phyloP scores from a whole-genome alignment of 495 filamentous ascomycete genomes.

The Lophiotrema nucula region DNA sequence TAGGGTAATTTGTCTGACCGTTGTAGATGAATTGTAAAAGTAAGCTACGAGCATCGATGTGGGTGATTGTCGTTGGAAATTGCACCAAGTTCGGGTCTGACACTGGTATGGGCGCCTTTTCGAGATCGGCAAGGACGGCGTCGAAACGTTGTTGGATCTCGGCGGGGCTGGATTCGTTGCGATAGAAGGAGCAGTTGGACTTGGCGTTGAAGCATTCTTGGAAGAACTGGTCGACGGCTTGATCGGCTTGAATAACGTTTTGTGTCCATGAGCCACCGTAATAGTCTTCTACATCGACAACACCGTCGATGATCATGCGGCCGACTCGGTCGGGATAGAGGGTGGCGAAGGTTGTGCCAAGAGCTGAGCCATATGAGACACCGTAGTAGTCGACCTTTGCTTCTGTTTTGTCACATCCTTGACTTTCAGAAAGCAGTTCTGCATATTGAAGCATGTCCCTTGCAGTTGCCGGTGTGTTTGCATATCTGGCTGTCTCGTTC shows the following conservation, averaged over 20 bases:
- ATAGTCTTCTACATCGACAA: constrained; percentile 36
- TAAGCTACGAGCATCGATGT: neutral
- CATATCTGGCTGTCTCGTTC: constrained; percentile 38
- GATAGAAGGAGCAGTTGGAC: constrained; percentile 42
- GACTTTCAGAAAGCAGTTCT: constrained; percentile 48
- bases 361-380: constrained; percentile 32
- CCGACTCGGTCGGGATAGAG: constrained; percentile 23
- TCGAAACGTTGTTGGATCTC: neutral
- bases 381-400: constrained; percentile 38
- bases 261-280: constrained; percentile 45
- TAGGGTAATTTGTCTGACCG: neutral
- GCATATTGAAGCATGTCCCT: constrained; percentile 52
- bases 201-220: constrained; percentile 51
- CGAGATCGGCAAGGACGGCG: neutral
- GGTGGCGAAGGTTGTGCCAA: constrained; percentile 37
- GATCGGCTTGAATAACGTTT: constrained; percentile 51
- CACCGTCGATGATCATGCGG: constrained; percentile 22
- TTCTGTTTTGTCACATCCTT: neutral
- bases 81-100: neutral
- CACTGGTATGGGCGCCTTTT: neutral
- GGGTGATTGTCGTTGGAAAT: neutral
- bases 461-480: constrained; percentile 49
- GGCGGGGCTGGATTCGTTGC: neutral
- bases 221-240: constrained; percentile 49
- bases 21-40: neutral